Evolutionary conservation across 2,329 filamentous ascomycete genomes (phyloP), one percentile per base, ranked within the genome.

Genomic region (Aureobasidium pullulans): DNA sequence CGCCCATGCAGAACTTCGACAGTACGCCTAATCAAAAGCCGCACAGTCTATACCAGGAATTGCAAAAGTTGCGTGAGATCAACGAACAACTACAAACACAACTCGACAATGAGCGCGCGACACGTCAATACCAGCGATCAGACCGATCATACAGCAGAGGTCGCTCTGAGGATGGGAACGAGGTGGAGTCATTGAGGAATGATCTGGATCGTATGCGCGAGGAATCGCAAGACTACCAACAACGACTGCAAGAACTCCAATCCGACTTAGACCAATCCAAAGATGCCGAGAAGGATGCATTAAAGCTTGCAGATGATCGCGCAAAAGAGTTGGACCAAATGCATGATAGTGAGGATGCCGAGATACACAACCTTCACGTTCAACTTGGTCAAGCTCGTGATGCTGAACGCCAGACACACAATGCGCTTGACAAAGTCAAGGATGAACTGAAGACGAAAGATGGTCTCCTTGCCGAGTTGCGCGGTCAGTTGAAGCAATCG

Each of bases 31-130:
- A 50, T 62, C 56, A 60, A 57, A 43, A 59, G 13, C 56, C 54
- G 29, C 37, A 57, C 8, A 47, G 43, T 31, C 42, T 53, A 36
- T 36, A 62, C 7, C 32, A 60, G 11, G 64, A 66, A 10, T 31
- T 69, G 34, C 64, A 66, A 34, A 47, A 59, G 23, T 15, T 57
- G 7, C 59, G 59, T 16, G 31, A 15, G 8, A 5, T 9, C 65
- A 68, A 54, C 50, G 68, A 64, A 23, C 59, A 64, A 29, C 52
- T 69, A 19, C 63, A 65, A n/a, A 61, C 46, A 8, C 54, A 57
- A 32, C 43, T 57, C 8, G 54, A 57, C 34, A 43, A 43, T 1
- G 54, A 57, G 19, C 54, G 54, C n/a, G 43, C 34, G 3, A 40
- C 42, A 15, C 42, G 54, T 13, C 31, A 32, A 15, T 28, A 46